These are phyloP conservation scores for Hygrophila difformis DNA, from an alignment of 257 asterid genomes.

Conservation along the genomic window DNA sequence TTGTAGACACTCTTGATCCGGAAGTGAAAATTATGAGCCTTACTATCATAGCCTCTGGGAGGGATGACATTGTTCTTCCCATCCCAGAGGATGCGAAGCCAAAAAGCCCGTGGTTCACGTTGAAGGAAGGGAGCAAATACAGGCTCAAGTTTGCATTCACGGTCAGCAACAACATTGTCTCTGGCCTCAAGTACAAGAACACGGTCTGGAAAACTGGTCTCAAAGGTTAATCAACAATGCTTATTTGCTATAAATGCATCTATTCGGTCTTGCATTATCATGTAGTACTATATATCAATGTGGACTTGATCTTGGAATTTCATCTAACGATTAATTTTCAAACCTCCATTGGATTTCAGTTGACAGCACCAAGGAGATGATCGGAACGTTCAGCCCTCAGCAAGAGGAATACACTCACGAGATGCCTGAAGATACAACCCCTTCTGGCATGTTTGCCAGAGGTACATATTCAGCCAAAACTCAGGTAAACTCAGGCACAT, in stretches of 20 bases:
- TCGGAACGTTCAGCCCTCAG: slow-evolving; percentile 45
- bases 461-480: slow-evolving; percentile 39
- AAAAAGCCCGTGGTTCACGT: slow-evolving; percentile 49
- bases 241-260: neutral
- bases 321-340: neutral
- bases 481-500: slow-evolving; percentile 20
- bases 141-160: slow-evolving; percentile 43
- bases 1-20: slow-evolving; percentile 52
- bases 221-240: slow-evolving; percentile 29
- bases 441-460: slow-evolving; percentile 44
- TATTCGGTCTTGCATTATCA: no score
- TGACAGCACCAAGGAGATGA: slow-evolving; percentile 41
- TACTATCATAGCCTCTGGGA: slow-evolving; percentile 41
- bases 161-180: slow-evolving; percentile 56
- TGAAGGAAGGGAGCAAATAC: slow-evolving; percentile 59
- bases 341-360: slow-evolving; percentile 17
- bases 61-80: slow-evolving; percentile 41
- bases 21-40: slow-evolving; percentile 58
- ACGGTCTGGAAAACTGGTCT: slow-evolving; percentile 66
- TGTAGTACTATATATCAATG: no score
- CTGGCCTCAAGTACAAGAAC: slow-evolving; percentile 55
- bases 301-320: neutral
- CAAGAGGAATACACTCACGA: slow-evolving; percentile 33
- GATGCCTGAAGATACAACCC: slow-evolving; percentile 42
- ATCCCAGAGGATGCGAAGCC: slow-evolving; percentile 56